Evolutionary conservation across 305 asterid genomes (phyloP), one percentile per base, ranked within the genome.

Genomic region (Solanum hybrid): DNA sequence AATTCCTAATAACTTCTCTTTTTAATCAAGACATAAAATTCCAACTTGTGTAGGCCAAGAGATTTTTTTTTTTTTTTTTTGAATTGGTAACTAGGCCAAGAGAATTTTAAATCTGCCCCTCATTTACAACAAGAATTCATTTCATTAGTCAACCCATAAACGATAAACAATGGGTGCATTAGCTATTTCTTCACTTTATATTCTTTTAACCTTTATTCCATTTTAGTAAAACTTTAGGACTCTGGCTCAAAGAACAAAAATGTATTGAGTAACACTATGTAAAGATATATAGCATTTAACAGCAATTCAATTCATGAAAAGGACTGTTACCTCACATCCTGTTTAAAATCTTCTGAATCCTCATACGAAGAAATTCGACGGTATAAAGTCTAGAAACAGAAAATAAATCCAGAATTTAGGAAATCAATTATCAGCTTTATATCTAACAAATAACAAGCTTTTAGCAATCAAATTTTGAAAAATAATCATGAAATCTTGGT

Each of bases 321-420:
- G 40, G 11, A 85, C 27, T 89, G 40, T 35, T 92, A 96, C 98
- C 98, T 95, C 87, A 94, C 90, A 81, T 97, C 98, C 90, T 93
- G 96, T 89, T 91, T 91, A 36, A 97, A 51, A 91, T 96, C 99
- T 87, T 93, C 95, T 36, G 95, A 91, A 75, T 90, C 92, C 92
- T 95, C 94, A 87, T 97, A 97, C 35, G 99, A 94, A 90, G 94
- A 89, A 76, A 96, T 27, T 87, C 98, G 95, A 80, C 90, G 87
- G 92, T 91, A 93, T 88, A 96, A 87, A 56, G 97, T 97, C 98
- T 97, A 97, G 69, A n/a, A 29, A 85, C 36, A 56, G 79, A 72
- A 71, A 32, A 35, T 31, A 86, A 69, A 86, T 66, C 56, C 91
- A 81, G 36, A 76, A 72, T 11, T 37, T 60, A 80, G 36, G n/a